Base-by-base conservation (phyloP, 352 stramenopile genomes). In the Ophiocytium majus region DNA sequence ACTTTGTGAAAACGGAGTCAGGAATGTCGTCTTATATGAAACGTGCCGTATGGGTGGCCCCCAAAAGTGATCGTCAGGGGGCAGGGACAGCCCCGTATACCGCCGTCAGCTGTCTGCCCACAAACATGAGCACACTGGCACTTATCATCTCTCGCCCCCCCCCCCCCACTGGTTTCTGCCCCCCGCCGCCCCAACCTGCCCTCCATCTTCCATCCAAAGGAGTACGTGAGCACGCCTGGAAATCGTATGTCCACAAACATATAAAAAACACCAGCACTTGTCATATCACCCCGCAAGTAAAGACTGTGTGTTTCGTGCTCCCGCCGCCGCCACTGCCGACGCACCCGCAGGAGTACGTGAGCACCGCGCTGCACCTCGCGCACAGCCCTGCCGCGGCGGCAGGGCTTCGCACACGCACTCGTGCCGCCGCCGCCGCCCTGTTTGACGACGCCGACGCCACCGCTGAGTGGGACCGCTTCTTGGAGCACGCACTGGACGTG, bases 321-420 rank as follows among this genome's bases (percentile, higher is more conserved):
- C 64, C 34, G 5, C 64, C 31, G 5, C 31, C 10, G 5, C 34
- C 31, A 5, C 64, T 17, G 5, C 31, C 31, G 5, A 5, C 31
- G 34, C 64, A 5, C 64, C 31, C 64, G 5, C 64, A 76, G 64
- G 64, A 76, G 34, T 76, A 76, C 17, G 64, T 76, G 5, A 76
- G 17, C 64, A 76, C 34, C 5, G 64, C 64, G 64, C 64, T 76
- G 64, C 64, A 76, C 64, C 31, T 76, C 5, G 34, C 64, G 34
- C 64, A 76, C 64, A 76, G 17, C 34, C 5, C 31, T 17, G 64
- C 5, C 31, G 64, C 64, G 31, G 5, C 5, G 5, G 34, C 64
- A 76, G 64, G 5, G 10, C 31, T 76, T 10, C 64, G 64, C 64
- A 76, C 31, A 37, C 64, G 64, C 34, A 76, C 17, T 10, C 64